Evolutionary conservation across 257 asterid species (phyloP), one percentile per base, ranked within the genome.

Genomic region (Schizonepeta tenuifolia): DNA sequence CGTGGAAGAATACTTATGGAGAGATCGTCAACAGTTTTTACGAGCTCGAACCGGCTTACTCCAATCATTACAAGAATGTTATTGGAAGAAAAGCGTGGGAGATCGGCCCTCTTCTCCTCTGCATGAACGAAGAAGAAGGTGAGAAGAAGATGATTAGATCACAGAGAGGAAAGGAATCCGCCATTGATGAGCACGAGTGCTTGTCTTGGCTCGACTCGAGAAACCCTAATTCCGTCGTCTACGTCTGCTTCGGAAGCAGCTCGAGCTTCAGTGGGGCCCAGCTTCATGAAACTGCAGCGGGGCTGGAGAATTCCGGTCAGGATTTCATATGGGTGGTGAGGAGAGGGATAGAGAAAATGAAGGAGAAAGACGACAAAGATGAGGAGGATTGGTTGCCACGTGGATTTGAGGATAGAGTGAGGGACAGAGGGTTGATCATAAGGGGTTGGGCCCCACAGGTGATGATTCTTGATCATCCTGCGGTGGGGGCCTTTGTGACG

Each of bases 361-460:
- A 10, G n/a, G 9, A 15, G 20, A 15, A 44, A 4, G 20, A 67
- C 15, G 69, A 73, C 2, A 78, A 75, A 15, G 77, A 68, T 11
- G 63, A 66, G 0, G 67, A 78, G 7, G 80, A 82, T 7, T 87
- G 85, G 81, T 13, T 88, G 67, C 98, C 91, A 0, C 26, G 76
- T 26, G 95, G 95, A 41, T 92, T 85, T 5, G 87, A 83, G 64
- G 85, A 81, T 28, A 90, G 88, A 63, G 71, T 12, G 0, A 63
- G 67, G 56, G 84, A 70, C 0, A 89, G 54, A 70, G 96, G 96
- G 11, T 5, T 90, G 6, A 76, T 90, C 31, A 80, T 92, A 68
- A 83, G 80, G 51, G 95, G 95, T 2, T 90, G 96, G 96, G 96
- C 95, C 0, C 95, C 92, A 3, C 96, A 80, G n/a, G 65, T 75